Conservation (phyloP, 108 stramenopile species). For the Cylindrotheca closterium region DNA sequence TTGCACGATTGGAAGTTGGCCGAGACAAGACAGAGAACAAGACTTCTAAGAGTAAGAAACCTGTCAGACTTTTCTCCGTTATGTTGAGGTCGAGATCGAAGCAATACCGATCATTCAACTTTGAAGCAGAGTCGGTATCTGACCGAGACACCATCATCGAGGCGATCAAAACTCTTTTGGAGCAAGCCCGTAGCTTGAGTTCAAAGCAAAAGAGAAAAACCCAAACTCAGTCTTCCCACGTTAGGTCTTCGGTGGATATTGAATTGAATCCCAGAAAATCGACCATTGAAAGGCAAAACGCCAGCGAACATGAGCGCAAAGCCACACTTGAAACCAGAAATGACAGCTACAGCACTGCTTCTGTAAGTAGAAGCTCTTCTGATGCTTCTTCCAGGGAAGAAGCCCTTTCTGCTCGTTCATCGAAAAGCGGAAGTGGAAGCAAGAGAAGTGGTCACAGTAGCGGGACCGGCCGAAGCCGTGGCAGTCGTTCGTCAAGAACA, state of each 20-base stretch:
- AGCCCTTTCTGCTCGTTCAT: background rate
- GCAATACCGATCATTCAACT: slow-evolving; percentile 23
- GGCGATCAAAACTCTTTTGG: slow-evolving; percentile 22
- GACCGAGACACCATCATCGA: slow-evolving; percentile 24
- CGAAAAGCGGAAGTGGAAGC: background rate
- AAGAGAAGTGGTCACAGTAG: background rate
- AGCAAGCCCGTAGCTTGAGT: background rate
- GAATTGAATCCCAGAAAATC: too few relatives aligned
- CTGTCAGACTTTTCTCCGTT: slow-evolving; percentile 17
- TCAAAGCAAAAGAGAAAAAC: background rate
- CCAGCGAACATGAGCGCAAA: background rate
- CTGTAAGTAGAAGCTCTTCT: background rate
- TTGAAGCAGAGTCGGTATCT: slow-evolving; percentile 22
- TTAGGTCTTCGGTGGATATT: too few relatives aligned
- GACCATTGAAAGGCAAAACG: background rate
- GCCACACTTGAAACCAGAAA: background rate
- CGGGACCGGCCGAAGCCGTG: background rate
- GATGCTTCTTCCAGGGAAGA: background rate
- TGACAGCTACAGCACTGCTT: background rate
- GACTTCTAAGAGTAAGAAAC: background rate
- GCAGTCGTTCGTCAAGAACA: background rate
- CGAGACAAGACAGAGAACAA: slow-evolving; percentile 5
- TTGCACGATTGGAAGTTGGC: slow-evolving; percentile 21
- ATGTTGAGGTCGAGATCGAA: slow-evolving; percentile 14
- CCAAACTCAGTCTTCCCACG: background rate